Evolutionary conservation across 2,329 filamentous ascomycete species (phyloP), one percentile per base, ranked within the genome.

Genomic region (Ceratocystiopsis sp.): DNA sequence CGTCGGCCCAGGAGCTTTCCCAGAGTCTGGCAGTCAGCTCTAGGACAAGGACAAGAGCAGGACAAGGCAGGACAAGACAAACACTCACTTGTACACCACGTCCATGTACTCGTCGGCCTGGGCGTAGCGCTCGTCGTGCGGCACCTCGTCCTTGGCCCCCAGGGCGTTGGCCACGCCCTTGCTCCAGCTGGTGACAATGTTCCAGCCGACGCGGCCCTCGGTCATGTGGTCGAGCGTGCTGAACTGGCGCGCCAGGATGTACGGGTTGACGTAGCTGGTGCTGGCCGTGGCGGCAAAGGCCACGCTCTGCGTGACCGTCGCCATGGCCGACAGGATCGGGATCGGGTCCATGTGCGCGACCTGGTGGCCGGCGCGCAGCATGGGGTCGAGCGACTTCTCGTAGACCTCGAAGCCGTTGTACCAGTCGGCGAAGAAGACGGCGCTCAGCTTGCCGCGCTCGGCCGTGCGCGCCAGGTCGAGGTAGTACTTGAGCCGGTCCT

Each of bases 151-250:
- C 2, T 29, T 39, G 13, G 42, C 37, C 32, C 50, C 50, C 8
- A 50, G 42, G 4, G 46, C 46, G n/a, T 40, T 42, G 15, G 48
- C 49, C 9, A 40, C 44, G 21, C 37, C 40, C 33, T 50, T 45
- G 40, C 38, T 49, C 46, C 47, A 51, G 25, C 37, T 41, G 2
- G 50, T 52, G 9, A 52, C 50, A 37, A 51, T 45, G 38, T 52
- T 52, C 50, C 50, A 53, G 8, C 38, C 44, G 3, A 49, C 36
- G n/a, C 48, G 46, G 15, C 48, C 48, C 5, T 40, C 25, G 4
- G 48, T 48, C 2, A 49, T 16, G 32, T 49, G 48, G 42, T 49
- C 48, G 7, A 49, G 42, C 12, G 48, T 48, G 25, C 37, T 41
- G 36, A 49, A 46, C 10, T 40, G 40, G 15, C 45, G 43, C 3